phyloP scores from a whole-genome alignment of 768 basidiomycete genomes.

The Grammothele lineata region DNA sequence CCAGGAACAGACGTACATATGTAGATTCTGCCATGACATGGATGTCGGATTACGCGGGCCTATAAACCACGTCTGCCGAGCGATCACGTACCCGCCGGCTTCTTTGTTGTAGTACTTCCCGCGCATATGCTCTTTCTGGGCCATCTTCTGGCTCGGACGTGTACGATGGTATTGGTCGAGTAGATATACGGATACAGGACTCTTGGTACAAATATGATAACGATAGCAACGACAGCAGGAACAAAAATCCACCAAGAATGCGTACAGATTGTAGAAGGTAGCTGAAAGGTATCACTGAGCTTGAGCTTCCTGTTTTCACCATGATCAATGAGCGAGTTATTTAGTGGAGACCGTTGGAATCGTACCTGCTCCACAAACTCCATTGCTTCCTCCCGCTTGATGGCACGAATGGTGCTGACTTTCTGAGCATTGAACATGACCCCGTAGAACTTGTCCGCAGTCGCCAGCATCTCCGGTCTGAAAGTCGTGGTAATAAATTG shows the following conservation, averaged over 20 bases:
- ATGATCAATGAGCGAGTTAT: not conserved
- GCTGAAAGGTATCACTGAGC: conserved; percentile 32
- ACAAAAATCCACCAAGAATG: not conserved
- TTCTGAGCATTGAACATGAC: conserved; percentile 96
- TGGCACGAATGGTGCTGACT: conserved; percentile 82
- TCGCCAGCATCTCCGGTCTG: conserved; percentile 93
- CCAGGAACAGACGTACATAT: too few relatives aligned
- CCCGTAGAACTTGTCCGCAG: conserved; percentile 96
- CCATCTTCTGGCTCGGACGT: too few relatives aligned
- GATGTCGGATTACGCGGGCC: too few relatives aligned
- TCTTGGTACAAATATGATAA: conserved; percentile 7
- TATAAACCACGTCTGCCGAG: too few relatives aligned
- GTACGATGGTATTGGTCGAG: too few relatives aligned
- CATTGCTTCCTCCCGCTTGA: conserved; percentile 87
- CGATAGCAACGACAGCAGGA: conserved; percentile 12
- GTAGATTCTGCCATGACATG: too few relatives aligned
- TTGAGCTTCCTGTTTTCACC: conserved; percentile 47
- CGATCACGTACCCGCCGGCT: too few relatives aligned
- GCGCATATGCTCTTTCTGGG: too few relatives aligned
- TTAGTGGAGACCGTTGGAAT: too few relatives aligned
- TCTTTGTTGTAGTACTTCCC: too few relatives aligned
- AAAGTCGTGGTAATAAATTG: conserved; percentile 99
- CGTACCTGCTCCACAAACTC: conserved; percentile 89
- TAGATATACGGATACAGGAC: not conserved
- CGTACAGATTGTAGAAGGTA: not conserved